Evolutionary conservation across 176 grass and related monocot genomes (phyloP), one percentile per base, ranked within the genome.

Genomic region (Sorghum bicolor): DNA sequence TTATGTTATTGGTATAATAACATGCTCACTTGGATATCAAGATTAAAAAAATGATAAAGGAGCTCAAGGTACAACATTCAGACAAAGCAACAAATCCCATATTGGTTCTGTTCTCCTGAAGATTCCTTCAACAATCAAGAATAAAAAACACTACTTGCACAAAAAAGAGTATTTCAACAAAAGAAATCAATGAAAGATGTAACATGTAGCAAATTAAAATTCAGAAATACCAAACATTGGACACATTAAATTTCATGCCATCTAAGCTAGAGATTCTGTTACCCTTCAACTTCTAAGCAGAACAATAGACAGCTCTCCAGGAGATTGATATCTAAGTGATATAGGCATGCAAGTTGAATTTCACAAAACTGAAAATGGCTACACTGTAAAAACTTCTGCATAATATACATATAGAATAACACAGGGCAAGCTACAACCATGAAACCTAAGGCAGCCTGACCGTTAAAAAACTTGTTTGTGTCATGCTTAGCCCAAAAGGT

Each of bases 401-500:
- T 22, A 89, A 77, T 20, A 89, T 77, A 81, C 12, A 52, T 68
- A 80, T 38, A 88, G 58, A 84, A 64, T 60, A 92, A 73, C 74
- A 64, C 71, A 81, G 24, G 50, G 30, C 38, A 73, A 84, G 66
- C 37, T 26, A 2, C 57, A 91, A 4, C 88, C 92, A 73, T 88
- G 84, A 82, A 62, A 62, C 94, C 94, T 34, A 62, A 61, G n/a
- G 57, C 8, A 61, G 57, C 57, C 22, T 61, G n/a, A 61, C 57
- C 1, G 10, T 25, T 52, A 52, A 52, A 26, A 26, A 25, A 62
- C 58, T 62, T 28, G 58, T 28, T 62, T 26, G 58, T 62, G 58
- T 11, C 24, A 28, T 28, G 57, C 57, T 26, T 61, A 26, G 88
- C 88, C 95, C 90, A 93, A 78, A 97, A 94, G 6, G 86, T 88